Base-by-base conservation (phyloP, 176 grass and related monocot genomes). In the Calamus simplicifolius region DNA sequence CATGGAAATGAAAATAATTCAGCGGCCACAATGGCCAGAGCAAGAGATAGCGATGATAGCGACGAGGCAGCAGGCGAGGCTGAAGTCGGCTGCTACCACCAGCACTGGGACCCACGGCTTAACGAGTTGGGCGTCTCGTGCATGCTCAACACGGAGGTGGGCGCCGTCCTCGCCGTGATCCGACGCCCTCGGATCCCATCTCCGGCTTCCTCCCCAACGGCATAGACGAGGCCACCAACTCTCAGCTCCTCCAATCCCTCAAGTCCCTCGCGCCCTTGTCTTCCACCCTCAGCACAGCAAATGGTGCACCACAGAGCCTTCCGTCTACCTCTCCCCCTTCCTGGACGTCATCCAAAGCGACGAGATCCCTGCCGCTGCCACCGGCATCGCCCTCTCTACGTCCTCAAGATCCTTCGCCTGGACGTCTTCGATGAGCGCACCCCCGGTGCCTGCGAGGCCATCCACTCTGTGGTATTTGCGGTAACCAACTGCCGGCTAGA, bases 91-190 rank as follows among this genome's bases (percentile, higher is more conserved):
- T 17, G 15, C 26, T 4, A 4, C 58, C 0, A 17, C 27, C 27
- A 0, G 10, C 71, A 71, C 3, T 78, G 63, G 48, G 81, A 78
- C 75, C 77, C 78, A 10, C 64, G 77, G 3, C 74, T 79, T 64
- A 88, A 81, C 68, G 83, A 97, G 72, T 78, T 91, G 0, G 83
- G 81, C 69, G 82, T 97, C 74, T 97, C 92, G 6, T 97, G 87
- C 87, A 97, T 97, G 83, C 92, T 97, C 75, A 97, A 97, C 75
- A 87, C 84, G 3, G 92, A 97, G 75, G 84, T 91, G 8, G 84
- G 83, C 6, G 80, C 87, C 54, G 71, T 97, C 54, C 79, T 97
- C 16, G 92, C 92, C 49, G 87, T 91, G 25, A 91, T 97, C n/a
- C 92, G 92, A 1, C 92, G 78, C 48, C 74, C 80, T 62, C 71